Conservation (phyloP, 176 grass and related monocot genomes). For the Paspalum notatum region DNA sequence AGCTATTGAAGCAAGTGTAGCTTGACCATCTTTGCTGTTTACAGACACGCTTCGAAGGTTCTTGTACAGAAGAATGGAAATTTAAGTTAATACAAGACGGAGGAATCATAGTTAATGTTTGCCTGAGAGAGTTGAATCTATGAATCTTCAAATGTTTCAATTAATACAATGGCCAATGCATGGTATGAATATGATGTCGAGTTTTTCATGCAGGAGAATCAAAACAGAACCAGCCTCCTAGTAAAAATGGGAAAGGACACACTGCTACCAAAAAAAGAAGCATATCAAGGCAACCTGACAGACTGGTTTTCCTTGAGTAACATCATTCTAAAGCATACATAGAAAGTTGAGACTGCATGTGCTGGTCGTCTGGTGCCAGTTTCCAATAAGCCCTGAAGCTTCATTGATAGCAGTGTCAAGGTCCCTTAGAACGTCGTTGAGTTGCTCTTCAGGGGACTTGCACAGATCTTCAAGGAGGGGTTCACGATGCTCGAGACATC, state of each 20-base stretch:
- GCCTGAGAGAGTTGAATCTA: conserved; percentile 7
- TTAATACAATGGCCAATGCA: conserved; percentile 18
- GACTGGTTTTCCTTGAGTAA: conserved; percentile 10
- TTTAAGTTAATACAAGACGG: conserved; percentile 15
- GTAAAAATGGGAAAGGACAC: neutral
- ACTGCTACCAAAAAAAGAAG: neutral
- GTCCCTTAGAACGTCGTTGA: conserved; percentile 58
- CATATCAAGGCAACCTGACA: neutral
- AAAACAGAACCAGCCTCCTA: neutral
- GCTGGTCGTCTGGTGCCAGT: conserved; percentile 86
- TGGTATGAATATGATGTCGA: neutral
- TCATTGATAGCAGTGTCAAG: conserved; percentile 65
- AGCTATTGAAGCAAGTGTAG: conserved; percentile 13
- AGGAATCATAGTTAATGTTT: conserved; percentile 12
- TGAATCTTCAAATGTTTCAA: conserved; percentile 1
- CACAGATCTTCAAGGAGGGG: conserved; percentile 66
- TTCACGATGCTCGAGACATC: conserved; percentile 57
- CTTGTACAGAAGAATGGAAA: conserved; percentile 29
- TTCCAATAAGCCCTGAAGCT: conserved; percentile 63
- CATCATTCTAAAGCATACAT: conserved; percentile 18
- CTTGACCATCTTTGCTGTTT: conserved; percentile 6
- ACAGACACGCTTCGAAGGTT: neutral
- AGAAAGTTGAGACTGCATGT: conserved; percentile 5
- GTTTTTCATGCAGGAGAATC: neutral
- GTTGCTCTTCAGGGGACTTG: conserved; percentile 62